phyloP scores from a whole-genome alignment of 352 stramenopile species.

The Phytopythium helicoides region DNA sequence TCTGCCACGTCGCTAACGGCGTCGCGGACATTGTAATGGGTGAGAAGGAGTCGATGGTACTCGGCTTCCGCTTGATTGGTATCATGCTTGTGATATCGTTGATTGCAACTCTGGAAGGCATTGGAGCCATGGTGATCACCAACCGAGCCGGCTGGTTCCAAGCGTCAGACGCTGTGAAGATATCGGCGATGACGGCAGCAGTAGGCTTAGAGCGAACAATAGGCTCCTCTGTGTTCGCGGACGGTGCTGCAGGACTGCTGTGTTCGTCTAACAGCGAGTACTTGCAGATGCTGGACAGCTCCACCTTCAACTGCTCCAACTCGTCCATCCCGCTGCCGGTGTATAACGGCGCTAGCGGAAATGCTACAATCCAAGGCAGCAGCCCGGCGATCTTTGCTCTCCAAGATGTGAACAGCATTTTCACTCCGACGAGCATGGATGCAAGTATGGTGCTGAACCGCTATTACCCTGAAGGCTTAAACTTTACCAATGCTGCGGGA shows the following conservation, averaged over 20 bases:
- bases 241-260: constrained; percentile 35
- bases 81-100: constrained; percentile 30
- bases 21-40: constrained; percentile 43
- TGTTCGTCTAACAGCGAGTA: constrained; percentile 31
- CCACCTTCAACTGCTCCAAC: constrained; percentile 45
- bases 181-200: neutral
- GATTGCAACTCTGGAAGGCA: constrained; percentile 32
- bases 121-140: constrained; percentile 27
- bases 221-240: constrained; percentile 2
- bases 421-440: constrained; percentile 9
- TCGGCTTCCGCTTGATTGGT: constrained; percentile 33
- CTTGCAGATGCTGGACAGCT: constrained; percentile 25
- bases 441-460: neutral
- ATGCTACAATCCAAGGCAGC: constrained; percentile 15
- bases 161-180: neutral
- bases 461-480: constrained; percentile 23
- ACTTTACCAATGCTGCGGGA: constrained; percentile 1
- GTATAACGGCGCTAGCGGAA: constrained; percentile 21
- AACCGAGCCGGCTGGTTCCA: constrained; percentile 26
- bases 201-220: neutral
- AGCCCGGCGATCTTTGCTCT: constrained; percentile 28
- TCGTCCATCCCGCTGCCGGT: constrained; percentile 34
- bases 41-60: constrained; percentile 23
- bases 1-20: constrained; percentile 46
- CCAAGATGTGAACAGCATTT: constrained; percentile 21